Base-by-base conservation (phyloP, 257 asterid genomes). In the Capsicum rhomboideum region DNA sequence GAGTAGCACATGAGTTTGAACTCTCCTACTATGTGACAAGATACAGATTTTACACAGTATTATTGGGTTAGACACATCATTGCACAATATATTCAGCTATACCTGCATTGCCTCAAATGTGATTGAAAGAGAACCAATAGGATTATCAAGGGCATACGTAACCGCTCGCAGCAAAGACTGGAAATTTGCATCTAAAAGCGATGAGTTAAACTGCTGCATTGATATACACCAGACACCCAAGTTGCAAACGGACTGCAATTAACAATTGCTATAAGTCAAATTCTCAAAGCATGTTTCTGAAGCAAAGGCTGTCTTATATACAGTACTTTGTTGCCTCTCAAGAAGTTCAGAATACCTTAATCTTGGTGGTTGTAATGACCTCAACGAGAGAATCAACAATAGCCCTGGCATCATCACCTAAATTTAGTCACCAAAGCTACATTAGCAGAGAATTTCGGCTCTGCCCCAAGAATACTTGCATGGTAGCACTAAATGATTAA, bases 41-140 rank as follows among this genome's bases (percentile, higher is more conserved):
- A 74, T 74, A n/a, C 40, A 46, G 4, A 46, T 17, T 46, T 7
- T 23, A 66, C 2, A 23, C 42, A 21, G 55, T 46, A 49, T 21
- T 14, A 72, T 44, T 74, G 46, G 21, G 58, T 74, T 74, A 23
- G 58, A 46, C 59, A 74, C 23, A 49, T 75, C n/a, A 49, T 75
- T 50, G 80, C 61, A 23, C 59, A 74, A 23, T 8, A 86, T 54
- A 71, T 16, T 34, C 58, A 52, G 63, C 86, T 31, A 64, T 44
- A 94, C 97, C 97, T 92, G 97, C 93, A 93, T 91, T 42, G 97
- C 97, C 90, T 93, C 97, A 82, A 90, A 94, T 46, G 97, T 94
- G 79, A 91, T 88, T 49, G 97, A 93, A 69, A 94, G 93, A 6
- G 97, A 94, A 82, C 97, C 97, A 59, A 90, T 87, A 42, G 97